Conservation (phyloP, 768 basidiomycete species). For the Lentinula detonsa region DNA sequence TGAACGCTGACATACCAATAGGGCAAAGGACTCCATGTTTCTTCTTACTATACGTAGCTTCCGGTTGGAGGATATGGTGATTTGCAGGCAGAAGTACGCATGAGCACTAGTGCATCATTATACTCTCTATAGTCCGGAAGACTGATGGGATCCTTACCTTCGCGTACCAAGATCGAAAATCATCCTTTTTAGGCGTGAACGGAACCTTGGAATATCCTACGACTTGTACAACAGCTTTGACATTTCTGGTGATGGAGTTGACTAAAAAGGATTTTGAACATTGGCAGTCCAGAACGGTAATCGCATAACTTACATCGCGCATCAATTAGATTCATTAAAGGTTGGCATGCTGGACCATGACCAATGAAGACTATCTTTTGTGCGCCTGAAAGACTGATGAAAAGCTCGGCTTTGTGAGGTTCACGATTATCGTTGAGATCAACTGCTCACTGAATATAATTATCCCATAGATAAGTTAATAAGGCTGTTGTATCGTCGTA, state of each 20-base stretch:
- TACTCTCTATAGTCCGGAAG: not conserved
- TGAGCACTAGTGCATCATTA: constrained; percentile 51
- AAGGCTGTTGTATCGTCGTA: not conserved
- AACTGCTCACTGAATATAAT: constrained; percentile 79
- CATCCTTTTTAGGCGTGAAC: constrained; percentile 47
- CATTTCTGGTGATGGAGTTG: constrained; percentile 49
- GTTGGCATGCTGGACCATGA: constrained; percentile 78
- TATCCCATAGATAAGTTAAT: constrained; percentile 90
- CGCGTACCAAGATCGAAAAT: constrained; percentile 66
- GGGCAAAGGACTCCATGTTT: constrained; percentile 61
- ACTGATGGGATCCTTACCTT: constrained; percentile 34
- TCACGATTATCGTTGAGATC: not conserved
- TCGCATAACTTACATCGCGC: constrained; percentile 49
- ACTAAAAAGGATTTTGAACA: constrained; percentile 20
- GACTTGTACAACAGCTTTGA: constrained; percentile 74
- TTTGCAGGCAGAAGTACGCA: constrained; percentile 61
- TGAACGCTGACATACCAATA: constrained; percentile 41
- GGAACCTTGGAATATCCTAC: constrained; percentile 60
- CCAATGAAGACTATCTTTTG: constrained; percentile 77
- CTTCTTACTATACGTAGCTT: constrained; percentile 37
- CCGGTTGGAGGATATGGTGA: constrained; percentile 47
- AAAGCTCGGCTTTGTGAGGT: constrained; percentile 3
- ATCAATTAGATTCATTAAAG: constrained; percentile 70
- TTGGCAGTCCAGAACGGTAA: not conserved
- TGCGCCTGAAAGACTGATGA: constrained; percentile 61